phyloP scores from a whole-genome alignment of 2,329 filamentous ascomycete species.

The Cordyceps javanica region DNA sequence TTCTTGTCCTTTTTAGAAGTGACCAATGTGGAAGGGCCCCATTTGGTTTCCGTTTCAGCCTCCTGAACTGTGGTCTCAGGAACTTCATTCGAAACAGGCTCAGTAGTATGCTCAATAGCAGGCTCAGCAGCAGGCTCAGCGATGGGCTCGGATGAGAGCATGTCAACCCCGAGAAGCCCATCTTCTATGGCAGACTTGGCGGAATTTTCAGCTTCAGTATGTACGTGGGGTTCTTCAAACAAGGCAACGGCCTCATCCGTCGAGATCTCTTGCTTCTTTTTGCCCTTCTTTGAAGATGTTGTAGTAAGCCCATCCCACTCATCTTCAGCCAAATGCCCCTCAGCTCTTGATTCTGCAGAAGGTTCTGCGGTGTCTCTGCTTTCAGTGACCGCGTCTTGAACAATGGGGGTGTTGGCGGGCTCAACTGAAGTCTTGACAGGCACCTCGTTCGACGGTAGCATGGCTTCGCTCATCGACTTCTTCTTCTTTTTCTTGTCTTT shows the following conservation, averaged over 20 bases:
- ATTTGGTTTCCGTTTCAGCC: constrained; percentile 22
- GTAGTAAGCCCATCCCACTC: background rate
- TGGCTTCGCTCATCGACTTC: constrained; percentile 16
- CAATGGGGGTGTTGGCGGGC: background rate
- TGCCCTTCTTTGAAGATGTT: constrained; percentile 16
- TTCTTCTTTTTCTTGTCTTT: constrained; percentile 29
- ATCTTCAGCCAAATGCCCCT: background rate
- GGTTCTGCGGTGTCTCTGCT: background rate
- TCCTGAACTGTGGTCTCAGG: background rate
- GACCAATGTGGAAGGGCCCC: constrained; percentile 23
- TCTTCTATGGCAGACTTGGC: background rate
- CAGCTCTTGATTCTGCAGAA: constrained; percentile 18
- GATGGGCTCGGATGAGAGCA: background rate
- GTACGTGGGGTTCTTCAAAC: background rate
- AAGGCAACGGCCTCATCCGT: background rate
- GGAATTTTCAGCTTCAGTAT: background rate
- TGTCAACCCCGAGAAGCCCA: background rate
- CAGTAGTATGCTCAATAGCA: background rate
- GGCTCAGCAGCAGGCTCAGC: background rate
- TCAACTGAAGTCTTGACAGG: background rate
- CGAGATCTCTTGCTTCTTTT: constrained; percentile 15
- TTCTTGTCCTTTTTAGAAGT: constrained; percentile 26
- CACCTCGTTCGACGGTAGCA: background rate
- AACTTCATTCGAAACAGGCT: background rate
- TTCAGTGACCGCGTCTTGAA: constrained; percentile 4